phyloP scores from a whole-genome alignment of 176 grass and related monocot genomes.

The Aegilops longissima region DNA sequence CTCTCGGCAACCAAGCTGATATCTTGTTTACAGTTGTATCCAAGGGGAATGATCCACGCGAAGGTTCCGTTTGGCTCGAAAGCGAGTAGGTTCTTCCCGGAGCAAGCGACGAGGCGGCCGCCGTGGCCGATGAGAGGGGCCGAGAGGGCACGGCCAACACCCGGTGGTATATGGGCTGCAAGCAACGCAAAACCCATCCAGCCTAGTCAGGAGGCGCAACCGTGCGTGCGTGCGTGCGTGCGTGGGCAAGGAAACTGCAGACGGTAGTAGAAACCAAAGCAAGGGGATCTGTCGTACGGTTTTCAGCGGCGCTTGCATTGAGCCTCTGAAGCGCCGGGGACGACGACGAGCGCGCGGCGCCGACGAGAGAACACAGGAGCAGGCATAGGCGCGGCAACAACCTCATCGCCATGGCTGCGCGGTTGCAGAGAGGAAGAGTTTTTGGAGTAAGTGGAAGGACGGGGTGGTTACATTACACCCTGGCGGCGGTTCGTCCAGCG shows the following conservation, averaged over 20 bases:
- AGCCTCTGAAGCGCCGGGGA: neutral
- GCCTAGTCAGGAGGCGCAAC: neutral
- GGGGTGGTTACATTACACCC: neutral
- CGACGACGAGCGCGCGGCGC: neutral
- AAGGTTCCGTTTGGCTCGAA: conserved; percentile 61
- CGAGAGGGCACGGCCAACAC: conserved; percentile 28
- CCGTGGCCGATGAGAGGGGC: conserved; percentile 52
- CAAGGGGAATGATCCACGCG: conserved; percentile 53
- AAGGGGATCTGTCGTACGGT: neutral
- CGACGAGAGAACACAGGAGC: conserved; percentile 20
- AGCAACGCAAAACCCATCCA: conserved; percentile 4
- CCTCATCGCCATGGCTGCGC: neutral
- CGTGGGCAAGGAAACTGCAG: neutral
- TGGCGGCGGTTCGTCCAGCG: too few species aligned
- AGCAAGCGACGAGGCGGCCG: conserved; percentile 56
- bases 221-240: neutral
- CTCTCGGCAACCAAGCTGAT: conserved; percentile 41
- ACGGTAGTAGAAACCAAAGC: too few species aligned
- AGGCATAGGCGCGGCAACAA: conserved; percentile 18
- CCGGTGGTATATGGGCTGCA: conserved; percentile 20
- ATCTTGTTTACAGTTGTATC: conserved; percentile 40
- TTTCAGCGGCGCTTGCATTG: neutral
- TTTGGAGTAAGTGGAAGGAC: neutral
- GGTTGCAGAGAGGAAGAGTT: neutral
- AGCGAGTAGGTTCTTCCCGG: conserved; percentile 50